A percentile compares a stretch with the other conserved stretches of the same genome.
These are phyloP conservation scores for Emericellopsis atlantica DNA, from an alignment of 2,329 filamentous ascomycete genomes.

Conservation along the genomic window DNA sequence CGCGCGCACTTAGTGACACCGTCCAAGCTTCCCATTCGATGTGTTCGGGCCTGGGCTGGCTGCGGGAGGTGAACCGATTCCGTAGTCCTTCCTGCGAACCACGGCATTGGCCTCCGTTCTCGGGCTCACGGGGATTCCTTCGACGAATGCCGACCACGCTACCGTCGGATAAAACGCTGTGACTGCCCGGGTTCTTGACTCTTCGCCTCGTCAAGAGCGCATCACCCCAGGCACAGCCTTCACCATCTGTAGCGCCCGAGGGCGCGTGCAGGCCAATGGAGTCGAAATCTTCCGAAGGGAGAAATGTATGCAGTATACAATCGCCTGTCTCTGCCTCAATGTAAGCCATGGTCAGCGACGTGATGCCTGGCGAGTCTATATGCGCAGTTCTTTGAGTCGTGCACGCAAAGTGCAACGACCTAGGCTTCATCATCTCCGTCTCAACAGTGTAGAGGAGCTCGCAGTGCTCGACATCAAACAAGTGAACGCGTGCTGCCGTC, in stretches of 20 bases:
- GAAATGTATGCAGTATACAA: conserved; percentile 53
- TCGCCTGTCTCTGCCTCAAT: conserved; percentile 44
- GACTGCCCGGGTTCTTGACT: conserved; percentile 50
- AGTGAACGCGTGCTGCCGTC: conserved; percentile 43
- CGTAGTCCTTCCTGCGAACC: conserved; percentile 10
- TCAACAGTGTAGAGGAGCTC: conserved; percentile 47
- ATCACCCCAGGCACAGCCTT: conserved; percentile 37
- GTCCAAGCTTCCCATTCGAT: conserved; percentile 44
- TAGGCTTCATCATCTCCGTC: conserved; percentile 43
- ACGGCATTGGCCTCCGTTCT: not conserved
- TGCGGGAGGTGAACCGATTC: conserved; percentile 13
- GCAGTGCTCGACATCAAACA: conserved; percentile 30
- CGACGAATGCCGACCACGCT: conserved; percentile 51
- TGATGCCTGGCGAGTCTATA: conserved; percentile 29
- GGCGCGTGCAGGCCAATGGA: conserved; percentile 42
- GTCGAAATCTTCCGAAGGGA: conserved; percentile 36
- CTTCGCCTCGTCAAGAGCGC: conserved; percentile 37
- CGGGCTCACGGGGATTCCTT: conserved; percentile 10
- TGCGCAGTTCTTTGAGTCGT: conserved; percentile 16
- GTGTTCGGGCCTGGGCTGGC: conserved; percentile 5
- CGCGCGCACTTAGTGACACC: conserved; percentile 29
- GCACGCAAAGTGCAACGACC: conserved; percentile 48
- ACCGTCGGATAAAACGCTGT: conserved; percentile 49
- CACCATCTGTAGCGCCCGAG: conserved; percentile 23
- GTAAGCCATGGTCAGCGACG: conserved; percentile 53